These are phyloP conservation scores for Leccinellum albellum DNA, from an alignment of 768 basidiomycete species.

Conservation along the genomic window DNA sequence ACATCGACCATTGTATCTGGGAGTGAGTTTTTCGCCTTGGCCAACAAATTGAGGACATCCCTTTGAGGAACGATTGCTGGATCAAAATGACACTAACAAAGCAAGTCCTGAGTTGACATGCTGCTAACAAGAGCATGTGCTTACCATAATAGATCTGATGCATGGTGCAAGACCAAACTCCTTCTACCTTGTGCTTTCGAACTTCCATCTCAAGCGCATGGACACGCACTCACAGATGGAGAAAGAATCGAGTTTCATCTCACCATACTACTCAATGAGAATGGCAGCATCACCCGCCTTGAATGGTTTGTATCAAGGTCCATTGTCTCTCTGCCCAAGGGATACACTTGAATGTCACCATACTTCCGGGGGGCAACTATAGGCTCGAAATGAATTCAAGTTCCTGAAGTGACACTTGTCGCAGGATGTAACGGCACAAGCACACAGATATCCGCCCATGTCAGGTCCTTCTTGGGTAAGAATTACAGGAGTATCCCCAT, in stretches of 20 bases:
- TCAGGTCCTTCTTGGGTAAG: constrained; percentile 58
- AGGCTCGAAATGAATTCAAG: not conserved
- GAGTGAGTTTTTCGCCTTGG: constrained; percentile 36
- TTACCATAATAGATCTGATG: constrained; percentile 57
- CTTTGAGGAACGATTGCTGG: constrained; percentile 39
- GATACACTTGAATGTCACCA: constrained; percentile 50
- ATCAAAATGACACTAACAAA: constrained; percentile 48
- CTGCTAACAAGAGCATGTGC: not conserved
- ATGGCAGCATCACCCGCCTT: constrained; percentile 65
- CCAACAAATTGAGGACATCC: constrained; percentile 40
- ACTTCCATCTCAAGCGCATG: constrained; percentile 51
- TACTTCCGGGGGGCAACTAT: constrained; percentile 44
- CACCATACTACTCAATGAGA: constrained; percentile 60
- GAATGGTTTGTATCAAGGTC: not conserved
- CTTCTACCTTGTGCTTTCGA: constrained; percentile 27
- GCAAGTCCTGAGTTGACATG: not conserved
- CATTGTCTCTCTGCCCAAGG: constrained; percentile 32
- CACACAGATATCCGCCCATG: constrained; percentile 60
- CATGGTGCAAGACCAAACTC: constrained; percentile 45
- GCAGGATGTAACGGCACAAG: constrained; percentile 49
- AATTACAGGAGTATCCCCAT: constrained; percentile 70
- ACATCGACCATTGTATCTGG: constrained; percentile 39
- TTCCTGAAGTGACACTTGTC: constrained; percentile 30
- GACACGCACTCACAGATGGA: constrained; percentile 51
- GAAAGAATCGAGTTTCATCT: constrained; percentile 50